phyloP scores from a whole-genome alignment of 176 grass and related monocot species.

The Chloris gayana region DNA sequence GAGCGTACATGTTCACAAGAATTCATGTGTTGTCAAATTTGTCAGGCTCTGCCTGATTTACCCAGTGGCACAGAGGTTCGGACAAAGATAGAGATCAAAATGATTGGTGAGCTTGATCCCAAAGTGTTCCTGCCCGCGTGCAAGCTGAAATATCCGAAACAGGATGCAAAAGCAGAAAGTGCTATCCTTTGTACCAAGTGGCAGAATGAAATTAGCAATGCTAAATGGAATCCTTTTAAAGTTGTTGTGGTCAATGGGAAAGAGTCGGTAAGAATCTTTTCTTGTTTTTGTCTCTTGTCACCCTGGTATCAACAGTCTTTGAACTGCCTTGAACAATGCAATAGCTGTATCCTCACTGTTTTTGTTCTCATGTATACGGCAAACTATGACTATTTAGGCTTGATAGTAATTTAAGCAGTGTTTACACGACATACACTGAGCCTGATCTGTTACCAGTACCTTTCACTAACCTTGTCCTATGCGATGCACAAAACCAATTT shows the following conservation, averaged over 20 bases:
- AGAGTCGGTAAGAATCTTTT: slow-evolving; percentile 38
- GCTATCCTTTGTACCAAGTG: slow-evolving; percentile 51
- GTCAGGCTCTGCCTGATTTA: slow-evolving; percentile 42
- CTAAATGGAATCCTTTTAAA: slow-evolving; percentile 69
- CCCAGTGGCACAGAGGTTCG: neutral
- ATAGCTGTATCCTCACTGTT: neutral
- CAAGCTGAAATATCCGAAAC: slow-evolving; percentile 46
- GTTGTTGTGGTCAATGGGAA: slow-evolving; percentile 42
- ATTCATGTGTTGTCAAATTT: slow-evolving; percentile 18
- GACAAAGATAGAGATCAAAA: slow-evolving; percentile 55
- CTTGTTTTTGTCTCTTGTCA: neutral
- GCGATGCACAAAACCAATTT: neutral
- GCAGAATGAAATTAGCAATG: slow-evolving; percentile 70
- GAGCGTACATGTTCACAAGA: slow-evolving; percentile 4
- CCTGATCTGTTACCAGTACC: neutral
- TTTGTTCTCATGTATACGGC: neutral
- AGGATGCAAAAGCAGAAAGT: slow-evolving; percentile 42
- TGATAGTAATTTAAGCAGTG: neutral
- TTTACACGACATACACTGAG: neutral
- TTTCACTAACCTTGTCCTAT: neutral
- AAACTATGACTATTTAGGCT: neutral
- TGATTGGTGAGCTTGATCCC: slow-evolving; percentile 64
- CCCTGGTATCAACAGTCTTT: neutral
- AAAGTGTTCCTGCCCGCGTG: slow-evolving; percentile 49
- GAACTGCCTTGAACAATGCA: neutral